Evolutionary conservation across 1,284 basidiomycete genomes (phyloP).

Genomic region (Phellinidium pouzarii): DNA sequence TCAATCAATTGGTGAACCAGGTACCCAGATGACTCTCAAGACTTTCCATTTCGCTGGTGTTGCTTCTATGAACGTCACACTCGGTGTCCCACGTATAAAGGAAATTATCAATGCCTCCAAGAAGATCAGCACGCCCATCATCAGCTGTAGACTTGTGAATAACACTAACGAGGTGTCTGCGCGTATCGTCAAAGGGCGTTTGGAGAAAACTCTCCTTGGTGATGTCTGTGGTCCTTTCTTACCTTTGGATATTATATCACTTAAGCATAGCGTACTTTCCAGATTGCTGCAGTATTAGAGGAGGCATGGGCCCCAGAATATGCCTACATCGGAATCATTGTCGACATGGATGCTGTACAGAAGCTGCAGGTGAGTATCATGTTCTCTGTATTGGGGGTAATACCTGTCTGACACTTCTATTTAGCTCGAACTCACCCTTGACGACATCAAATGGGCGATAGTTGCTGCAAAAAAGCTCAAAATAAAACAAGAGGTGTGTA

Average conservation of each 20-base stretch:
- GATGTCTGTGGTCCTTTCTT: constrained; percentile 75
- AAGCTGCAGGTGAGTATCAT: constrained; percentile 68
- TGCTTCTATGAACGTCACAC: constrained; percentile 99
- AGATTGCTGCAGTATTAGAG: constrained; percentile 91
- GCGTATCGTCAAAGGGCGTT: constrained; percentile 92
- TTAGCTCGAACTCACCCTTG: constrained; percentile 87
- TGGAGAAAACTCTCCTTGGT: constrained; percentile 93
- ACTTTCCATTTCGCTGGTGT: constrained; percentile 99
- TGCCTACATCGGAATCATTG: constrained; percentile 90
- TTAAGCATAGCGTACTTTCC: constrained; percentile 5
- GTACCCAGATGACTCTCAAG: constrained; percentile 99
- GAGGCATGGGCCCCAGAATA: constrained; percentile 94
- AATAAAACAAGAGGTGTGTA: constrained; percentile 74
- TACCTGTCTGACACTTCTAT: not conserved
- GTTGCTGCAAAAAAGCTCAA: constrained; percentile 87
- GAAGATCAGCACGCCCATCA: constrained; percentile 95
- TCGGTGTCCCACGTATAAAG: constrained; percentile 99
- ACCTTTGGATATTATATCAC: not conserved
- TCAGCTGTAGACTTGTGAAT: constrained; percentile 90
- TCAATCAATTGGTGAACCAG: constrained; percentile 98
- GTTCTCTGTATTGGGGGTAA: not conserved
- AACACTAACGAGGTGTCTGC: constrained; percentile 84
- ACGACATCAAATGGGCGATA: constrained; percentile 92
- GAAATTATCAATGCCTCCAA: constrained; percentile 99
- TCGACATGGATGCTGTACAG: constrained; percentile 86